Conservation (phyloP, 352 stramenopile genomes). For the Globisporangium carolinianum region DNA sequence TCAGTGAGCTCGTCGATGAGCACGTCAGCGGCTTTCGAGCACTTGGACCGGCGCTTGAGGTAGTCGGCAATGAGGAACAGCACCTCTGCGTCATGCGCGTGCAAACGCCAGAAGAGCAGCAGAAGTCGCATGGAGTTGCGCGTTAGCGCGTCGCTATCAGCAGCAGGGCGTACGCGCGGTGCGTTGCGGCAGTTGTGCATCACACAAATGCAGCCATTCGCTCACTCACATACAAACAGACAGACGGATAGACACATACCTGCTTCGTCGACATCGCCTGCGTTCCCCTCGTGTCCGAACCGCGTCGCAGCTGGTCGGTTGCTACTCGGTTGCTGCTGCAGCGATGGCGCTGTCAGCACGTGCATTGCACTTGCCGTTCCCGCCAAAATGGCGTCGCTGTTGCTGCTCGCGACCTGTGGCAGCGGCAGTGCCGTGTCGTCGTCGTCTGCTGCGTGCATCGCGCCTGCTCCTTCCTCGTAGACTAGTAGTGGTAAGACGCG, state of each 20-base stretch:
- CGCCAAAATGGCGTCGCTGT: neutral
- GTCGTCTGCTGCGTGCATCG: constrained; percentile 6
- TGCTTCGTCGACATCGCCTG: constrained; percentile 11
- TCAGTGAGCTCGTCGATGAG: constrained; percentile 63
- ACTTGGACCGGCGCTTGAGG: constrained; percentile 59
- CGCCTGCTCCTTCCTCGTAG: no score
- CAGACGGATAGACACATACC: neutral
- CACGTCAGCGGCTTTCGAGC: constrained; percentile 47
- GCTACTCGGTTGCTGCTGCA: neutral
- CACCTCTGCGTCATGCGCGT: constrained; percentile 35
- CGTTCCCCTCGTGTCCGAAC: neutral
- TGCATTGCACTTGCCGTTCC: neutral
- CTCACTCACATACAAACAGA: neutral
- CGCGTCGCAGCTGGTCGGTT: neutral
- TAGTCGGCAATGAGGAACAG: constrained; percentile 86
- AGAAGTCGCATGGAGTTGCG: no score
- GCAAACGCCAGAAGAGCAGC: neutral
- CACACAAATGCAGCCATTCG: neutral
- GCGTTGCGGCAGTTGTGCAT: neutral
- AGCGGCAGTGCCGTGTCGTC: constrained; percentile 3
- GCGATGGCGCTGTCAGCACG: no score
- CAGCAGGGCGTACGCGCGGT: neutral
- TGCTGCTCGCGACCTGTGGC: neutral
- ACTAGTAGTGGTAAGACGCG: no score
- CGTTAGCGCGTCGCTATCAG: no score